Percentiles rank a stretch among this genome's conserved stretches.
These are phyloP conservation scores for Pleurotus eryngii DNA, from an alignment of 768 basidiomycete genomes.

Conservation along the genomic window DNA sequence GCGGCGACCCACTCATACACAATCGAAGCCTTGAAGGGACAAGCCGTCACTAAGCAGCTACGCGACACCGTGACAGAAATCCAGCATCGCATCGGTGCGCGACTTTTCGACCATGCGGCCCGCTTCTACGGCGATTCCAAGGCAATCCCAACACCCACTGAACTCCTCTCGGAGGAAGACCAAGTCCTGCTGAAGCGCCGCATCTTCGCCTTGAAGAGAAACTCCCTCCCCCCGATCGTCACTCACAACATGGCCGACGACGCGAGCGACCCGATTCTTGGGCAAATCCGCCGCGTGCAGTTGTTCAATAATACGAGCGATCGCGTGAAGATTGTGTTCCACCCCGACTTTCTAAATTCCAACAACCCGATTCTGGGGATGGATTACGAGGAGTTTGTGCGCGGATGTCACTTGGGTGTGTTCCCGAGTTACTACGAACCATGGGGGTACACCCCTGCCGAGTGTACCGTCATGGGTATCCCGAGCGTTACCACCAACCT, in stretches of 20 bases:
- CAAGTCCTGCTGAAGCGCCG: slow-evolving; percentile 92
- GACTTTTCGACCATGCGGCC: slow-evolving; percentile 92
- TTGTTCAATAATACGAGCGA: slow-evolving; percentile 88
- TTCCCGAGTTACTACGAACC: slow-evolving; percentile 98
- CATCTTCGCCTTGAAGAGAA: slow-evolving; percentile 93
- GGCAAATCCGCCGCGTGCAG: slow-evolving; percentile 90
- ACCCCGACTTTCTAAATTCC: slow-evolving; percentile 96
- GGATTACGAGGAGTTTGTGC: slow-evolving; percentile 98
- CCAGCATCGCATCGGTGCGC: slow-evolving; percentile 86
- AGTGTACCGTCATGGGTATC: slow-evolving; percentile 99
- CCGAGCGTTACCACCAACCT: slow-evolving; percentile 97
- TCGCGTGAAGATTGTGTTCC: slow-evolving; percentile 96
- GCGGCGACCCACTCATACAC: slow-evolving; percentile 96
- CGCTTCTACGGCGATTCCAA: slow-evolving; percentile 78
- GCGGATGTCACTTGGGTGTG: slow-evolving; percentile 96
- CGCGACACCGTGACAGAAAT: slow-evolving; percentile 95
- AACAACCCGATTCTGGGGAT: slow-evolving; percentile 97
- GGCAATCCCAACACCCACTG: slow-evolving; percentile 66
- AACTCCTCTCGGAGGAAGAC: slow-evolving; percentile 87
- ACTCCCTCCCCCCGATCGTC: slow-evolving; percentile 91
- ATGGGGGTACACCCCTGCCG: slow-evolving; percentile 96
- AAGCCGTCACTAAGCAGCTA: slow-evolving; percentile 96
- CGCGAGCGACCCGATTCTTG: slow-evolving; percentile 86
- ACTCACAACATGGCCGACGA: slow-evolving; percentile 99
- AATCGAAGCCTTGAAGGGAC: slow-evolving; percentile 92